phyloP scores from a whole-genome alignment of 2,329 filamentous ascomycete species.

The Aureobasidium melanogenum region DNA sequence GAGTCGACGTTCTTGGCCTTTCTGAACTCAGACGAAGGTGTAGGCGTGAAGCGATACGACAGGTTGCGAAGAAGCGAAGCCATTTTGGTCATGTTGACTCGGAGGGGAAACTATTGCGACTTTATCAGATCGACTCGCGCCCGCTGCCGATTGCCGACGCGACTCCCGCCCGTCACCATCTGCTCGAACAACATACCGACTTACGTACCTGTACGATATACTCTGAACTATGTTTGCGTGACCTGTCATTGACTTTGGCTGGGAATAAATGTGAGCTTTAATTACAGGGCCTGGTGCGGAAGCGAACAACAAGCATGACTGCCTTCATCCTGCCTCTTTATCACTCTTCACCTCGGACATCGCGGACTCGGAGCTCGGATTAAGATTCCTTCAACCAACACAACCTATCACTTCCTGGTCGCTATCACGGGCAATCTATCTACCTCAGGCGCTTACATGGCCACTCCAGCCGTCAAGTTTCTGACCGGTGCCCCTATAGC shows the following conservation, averaged over 20 bases:
- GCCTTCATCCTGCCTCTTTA: background rate
- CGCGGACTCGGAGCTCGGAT: background rate
- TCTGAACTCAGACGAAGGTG: constrained; percentile 33
- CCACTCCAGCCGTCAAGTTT: constrained; percentile 31
- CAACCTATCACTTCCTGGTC: background rate
- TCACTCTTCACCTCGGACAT: constrained; percentile 2
- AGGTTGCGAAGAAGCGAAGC: constrained; percentile 19
- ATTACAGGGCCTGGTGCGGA: background rate
- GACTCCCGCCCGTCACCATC: background rate
- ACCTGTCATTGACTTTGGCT: background rate
- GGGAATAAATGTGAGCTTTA: background rate
- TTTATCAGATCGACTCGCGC: constrained; percentile 7
- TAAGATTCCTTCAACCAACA: background rate
- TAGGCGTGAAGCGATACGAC: constrained; percentile 19
- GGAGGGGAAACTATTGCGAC: background rate
- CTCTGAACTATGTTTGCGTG: background rate
- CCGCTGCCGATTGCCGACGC: background rate
- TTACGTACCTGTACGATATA: background rate
- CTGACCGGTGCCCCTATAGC: constrained; percentile 54
- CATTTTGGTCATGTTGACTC: constrained; percentile 16
- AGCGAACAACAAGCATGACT: background rate
- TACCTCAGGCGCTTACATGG: background rate
- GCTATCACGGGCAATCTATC: background rate
- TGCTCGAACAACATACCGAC: background rate
- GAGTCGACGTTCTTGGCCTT: constrained; percentile 38